phyloP scores from a whole-genome alignment of 345 rosid species.

The Balakata baccata region DNA sequence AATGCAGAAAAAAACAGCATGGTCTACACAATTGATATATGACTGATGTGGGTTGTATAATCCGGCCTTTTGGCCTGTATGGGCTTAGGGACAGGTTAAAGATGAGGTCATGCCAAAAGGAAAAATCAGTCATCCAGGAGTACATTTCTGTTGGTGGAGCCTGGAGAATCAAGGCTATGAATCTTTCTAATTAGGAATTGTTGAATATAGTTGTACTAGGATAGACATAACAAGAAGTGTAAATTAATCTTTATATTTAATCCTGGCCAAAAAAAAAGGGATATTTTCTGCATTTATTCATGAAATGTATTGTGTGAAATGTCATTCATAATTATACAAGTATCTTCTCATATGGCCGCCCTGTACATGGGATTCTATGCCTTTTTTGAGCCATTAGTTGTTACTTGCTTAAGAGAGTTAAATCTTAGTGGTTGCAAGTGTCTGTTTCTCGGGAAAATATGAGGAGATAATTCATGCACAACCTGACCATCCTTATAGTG shows the following conservation, averaged over 20 bases:
- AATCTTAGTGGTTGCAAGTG: too few species aligned
- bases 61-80: not conserved
- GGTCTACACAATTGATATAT: too few species aligned
- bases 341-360: too few species aligned
- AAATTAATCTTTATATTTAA: not conserved
- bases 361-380: not conserved
- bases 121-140: not conserved
- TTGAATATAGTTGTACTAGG: not conserved
- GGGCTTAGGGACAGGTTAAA: not conserved
- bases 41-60: too few species aligned
- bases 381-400: not conserved
- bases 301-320: not conserved
- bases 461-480: too few species aligned
- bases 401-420: not conserved
- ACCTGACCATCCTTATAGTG: not conserved
- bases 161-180: not conserved
- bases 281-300: not conserved
- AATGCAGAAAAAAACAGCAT: too few species aligned
- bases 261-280: too few species aligned
- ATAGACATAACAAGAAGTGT: not conserved
- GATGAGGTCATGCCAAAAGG: not conserved
- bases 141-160: not conserved
- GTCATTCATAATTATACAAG: not conserved
- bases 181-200: not conserved
- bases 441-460: too few species aligned